Evolutionary conservation across 1,284 basidiomycete genomes (phyloP), one percentile per base, ranked within the genome.

Genomic region (Irpex lacteus): DNA sequence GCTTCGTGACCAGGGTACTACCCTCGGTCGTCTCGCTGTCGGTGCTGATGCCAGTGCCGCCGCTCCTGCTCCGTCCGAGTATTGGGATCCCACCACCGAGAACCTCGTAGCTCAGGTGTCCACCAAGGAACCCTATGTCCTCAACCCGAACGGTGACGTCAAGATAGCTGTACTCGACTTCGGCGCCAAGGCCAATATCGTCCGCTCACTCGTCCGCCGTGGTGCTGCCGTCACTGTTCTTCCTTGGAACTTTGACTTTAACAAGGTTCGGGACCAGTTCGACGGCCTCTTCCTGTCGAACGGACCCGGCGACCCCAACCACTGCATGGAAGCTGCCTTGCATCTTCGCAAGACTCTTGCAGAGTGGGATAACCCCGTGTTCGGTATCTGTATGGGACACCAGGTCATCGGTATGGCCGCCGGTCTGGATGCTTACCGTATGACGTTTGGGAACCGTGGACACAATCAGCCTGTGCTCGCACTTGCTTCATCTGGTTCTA

Each of bases 321-420:
- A 94, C 69, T 97, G 96, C 79, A 89, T 90, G 85, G 89, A 94
- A 64, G 95, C 95, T 21, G 92, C 89, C 15, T 74, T 91, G 67
- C 87, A 92, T 66, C 86, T 98, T 64, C 87, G 94, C 69, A 84
- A 85, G 71, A 95, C 94, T 15, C 80, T 98, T 62, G 73, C 85
- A 59, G 92, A 97, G 76, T 98, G 96, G 95, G 80, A 90, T 77
- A 92, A 90, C 74, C 97, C 97, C 21, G 85, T 99, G 60, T 99
- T 99, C 72, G 98, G 97, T 65, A 98, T 99, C 73, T 99, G 97
- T 80, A 99, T 99, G 98, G 98, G 96, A 57, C 94, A 98, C 76
- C 96, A 98, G 77, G 87, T 99, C 70, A 94, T 99, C 70, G 97
- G 98, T 59, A 92, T 99, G 81, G 97, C 97, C 15, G 96, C 96